Conservation (phyloP, 495 filamentous ascomycete genomes). For the Penicillium canariense region DNA sequence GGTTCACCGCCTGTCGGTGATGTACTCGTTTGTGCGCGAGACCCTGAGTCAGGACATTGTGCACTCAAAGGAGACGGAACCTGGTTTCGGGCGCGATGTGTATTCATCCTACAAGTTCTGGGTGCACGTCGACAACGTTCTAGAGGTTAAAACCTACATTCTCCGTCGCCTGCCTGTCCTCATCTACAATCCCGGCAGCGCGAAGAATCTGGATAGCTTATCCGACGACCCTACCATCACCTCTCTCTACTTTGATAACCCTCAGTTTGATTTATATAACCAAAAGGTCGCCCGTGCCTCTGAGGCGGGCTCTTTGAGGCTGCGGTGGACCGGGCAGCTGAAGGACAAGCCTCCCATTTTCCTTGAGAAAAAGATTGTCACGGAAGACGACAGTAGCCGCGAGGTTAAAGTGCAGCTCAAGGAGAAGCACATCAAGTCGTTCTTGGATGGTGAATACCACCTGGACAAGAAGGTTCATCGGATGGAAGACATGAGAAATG, state of each 20-base stretch:
- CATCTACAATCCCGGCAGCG: conserved; percentile 83
- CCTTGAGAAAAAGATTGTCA: conserved; percentile 84
- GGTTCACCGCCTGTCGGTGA: conserved; percentile 80
- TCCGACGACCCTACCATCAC: conserved; percentile 87
- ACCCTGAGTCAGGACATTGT: conserved; percentile 58
- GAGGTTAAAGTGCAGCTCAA: conserved; percentile 83
- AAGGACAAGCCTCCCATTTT: conserved; percentile 71
- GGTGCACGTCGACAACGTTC: conserved; percentile 90
- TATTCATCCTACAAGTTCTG: conserved; percentile 98
- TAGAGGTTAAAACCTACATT: conserved; percentile 94
- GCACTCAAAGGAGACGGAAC: conserved; percentile 41
- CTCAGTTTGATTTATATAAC: conserved; percentile 78
- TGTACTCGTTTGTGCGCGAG: conserved; percentile 93
- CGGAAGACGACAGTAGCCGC: conserved; percentile 67
- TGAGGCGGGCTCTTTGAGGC: conserved; percentile 76
- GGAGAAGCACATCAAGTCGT: conserved; percentile 87
- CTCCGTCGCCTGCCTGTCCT: conserved; percentile 85
- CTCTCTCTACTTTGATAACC: conserved; percentile 91
- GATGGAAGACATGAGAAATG: conserved; percentile 65
- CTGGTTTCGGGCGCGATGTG: conserved; percentile 53
- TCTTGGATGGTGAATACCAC: conserved; percentile 81
- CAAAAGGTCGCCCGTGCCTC: conserved; percentile 75
- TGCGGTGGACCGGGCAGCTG: conserved; percentile 91
- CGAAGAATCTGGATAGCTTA: conserved; percentile 71
- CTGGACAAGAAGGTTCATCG: conserved; percentile 89